Base-by-base conservation (phyloP, 768 basidiomycete genomes). In the Cystoderma amianthinum region DNA sequence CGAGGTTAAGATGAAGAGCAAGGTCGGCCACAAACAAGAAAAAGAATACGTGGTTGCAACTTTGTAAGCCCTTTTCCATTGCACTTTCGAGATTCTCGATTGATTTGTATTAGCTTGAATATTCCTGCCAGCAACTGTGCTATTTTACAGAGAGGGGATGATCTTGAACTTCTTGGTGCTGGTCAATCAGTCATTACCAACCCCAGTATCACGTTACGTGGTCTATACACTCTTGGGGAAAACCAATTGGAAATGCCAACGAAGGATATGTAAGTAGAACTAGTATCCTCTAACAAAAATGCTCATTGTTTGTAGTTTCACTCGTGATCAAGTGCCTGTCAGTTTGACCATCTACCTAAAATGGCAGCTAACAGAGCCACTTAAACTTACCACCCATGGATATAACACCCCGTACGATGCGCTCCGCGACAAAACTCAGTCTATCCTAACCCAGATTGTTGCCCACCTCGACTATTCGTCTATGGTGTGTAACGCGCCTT, bases 71-170 rank as follows among this genome's bases (percentile, higher is more conserved):
- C 32, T 6, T 32, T 47, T 44, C 22, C 19, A 39, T 25, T 25
- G 17, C 39, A n/a, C 30, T 6, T 5, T 20, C 37, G n/a, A 12
- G 17, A 12, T 25, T 45, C 36, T 45, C 16, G 36, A 49, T 21
- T 12, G 18, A 23, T 38, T 33, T 28, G 38, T 30, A 24, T 12
- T 44, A 87, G 83, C 65, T 61, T 89, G 56, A 81, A 88, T 48
- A 86, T 89, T 36, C 88, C 88, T 5, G 88, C 88, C 19, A 89
- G 78, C 52, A 91, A 91, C 56, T 90, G 88, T 53, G 89, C 86
- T 25, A 85, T 90, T 44, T 68, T 91, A 36, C 89, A 91, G 57
- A 72, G 77, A 12, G 86, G 84, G 12, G 84, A 91, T 49, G 85
- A 89, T 35, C 69, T 91, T 19, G 78, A 85, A 51, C 68, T 88